phyloP scores from a whole-genome alignment of 1,139 yeast genomes.

The Magnusiomyces ingens region DNA sequence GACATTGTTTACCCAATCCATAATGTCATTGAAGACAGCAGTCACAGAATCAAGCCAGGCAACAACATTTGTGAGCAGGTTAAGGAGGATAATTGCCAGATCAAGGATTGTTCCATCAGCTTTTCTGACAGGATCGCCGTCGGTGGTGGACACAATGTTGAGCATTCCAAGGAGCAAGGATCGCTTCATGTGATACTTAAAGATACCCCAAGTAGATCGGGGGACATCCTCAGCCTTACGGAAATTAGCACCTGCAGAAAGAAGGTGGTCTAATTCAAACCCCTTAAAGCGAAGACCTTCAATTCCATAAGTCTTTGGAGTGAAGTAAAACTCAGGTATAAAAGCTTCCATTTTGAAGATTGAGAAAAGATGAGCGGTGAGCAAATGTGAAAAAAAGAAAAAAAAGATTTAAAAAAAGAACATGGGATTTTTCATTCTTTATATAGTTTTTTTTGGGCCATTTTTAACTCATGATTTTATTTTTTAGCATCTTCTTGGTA shows the following conservation, averaged over 20 bases:
- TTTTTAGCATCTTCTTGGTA: neutral
- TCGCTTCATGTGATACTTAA: slow-evolving; percentile 23
- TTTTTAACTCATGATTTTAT: neutral
- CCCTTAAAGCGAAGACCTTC: slow-evolving; percentile 22
- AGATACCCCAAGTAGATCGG: slow-evolving; percentile 20
- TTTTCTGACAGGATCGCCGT: neutral
- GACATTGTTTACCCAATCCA: slow-evolving; percentile 1
- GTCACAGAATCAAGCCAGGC: neutral
- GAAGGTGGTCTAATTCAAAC: slow-evolving; percentile 23
- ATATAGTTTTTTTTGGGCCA: neutral
- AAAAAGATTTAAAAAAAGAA: neutral
- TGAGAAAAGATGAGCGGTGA: neutral
- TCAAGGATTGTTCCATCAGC: neutral
- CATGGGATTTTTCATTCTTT: neutral
- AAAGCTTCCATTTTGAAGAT: slow-evolving; percentile 2
- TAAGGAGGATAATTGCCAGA: neutral
- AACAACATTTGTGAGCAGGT: neutral
- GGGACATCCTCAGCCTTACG: slow-evolving; percentile 14
- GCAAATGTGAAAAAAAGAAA: neutral
- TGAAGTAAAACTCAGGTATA: slow-evolving; percentile 10
- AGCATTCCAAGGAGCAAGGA: slow-evolving; percentile 14
- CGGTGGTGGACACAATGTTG: neutral
- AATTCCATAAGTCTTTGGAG: slow-evolving; percentile 25
- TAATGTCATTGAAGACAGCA: neutral
- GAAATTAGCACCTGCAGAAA: slow-evolving; percentile 26